Conservation (phyloP, 495 filamentous ascomycete genomes). For the Neurospora hispaniola region DNA sequence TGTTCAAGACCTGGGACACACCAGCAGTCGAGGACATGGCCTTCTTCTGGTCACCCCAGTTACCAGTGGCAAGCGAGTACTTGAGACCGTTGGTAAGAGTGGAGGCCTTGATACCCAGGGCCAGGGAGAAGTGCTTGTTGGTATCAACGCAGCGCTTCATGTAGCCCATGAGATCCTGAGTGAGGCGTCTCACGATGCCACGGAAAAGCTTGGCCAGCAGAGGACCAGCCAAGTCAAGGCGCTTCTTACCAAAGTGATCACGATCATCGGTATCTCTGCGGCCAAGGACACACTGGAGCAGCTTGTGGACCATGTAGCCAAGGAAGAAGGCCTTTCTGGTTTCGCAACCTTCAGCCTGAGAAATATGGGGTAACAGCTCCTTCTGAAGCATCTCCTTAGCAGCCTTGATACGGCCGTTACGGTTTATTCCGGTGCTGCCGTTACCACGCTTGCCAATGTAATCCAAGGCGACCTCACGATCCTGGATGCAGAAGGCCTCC, state of each 20-base stretch:
- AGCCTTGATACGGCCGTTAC: constrained; percentile 80
- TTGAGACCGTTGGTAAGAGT: constrained; percentile 89
- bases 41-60: constrained; percentile 99
- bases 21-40: constrained; percentile 86
- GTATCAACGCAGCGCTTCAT: constrained; percentile 85
- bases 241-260: constrained; percentile 99
- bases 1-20: constrained; percentile 95
- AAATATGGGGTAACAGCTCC: constrained; percentile 93
- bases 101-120: constrained; percentile 78
- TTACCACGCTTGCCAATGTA: constrained; percentile 85
- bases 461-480: constrained; percentile 89
- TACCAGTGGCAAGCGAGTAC: constrained; percentile 96
- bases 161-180: constrained; percentile 78
- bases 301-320: constrained; percentile 94
- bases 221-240: constrained; percentile 89
- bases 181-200: constrained; percentile 73
- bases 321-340: constrained; percentile 97
- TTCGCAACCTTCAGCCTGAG: constrained; percentile 90
- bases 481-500: constrained; percentile 91
- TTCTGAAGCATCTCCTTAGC: constrained; percentile 92
- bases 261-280: constrained; percentile 89
- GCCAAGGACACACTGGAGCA: constrained; percentile 84
- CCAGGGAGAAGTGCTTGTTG: constrained; percentile 77
- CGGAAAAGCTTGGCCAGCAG: constrained; percentile 90
- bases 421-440: constrained; percentile 53